Evolutionary conservation across 1,284 basidiomycete species (phyloP).

Genomic region (Athelia psychrophila): DNA sequence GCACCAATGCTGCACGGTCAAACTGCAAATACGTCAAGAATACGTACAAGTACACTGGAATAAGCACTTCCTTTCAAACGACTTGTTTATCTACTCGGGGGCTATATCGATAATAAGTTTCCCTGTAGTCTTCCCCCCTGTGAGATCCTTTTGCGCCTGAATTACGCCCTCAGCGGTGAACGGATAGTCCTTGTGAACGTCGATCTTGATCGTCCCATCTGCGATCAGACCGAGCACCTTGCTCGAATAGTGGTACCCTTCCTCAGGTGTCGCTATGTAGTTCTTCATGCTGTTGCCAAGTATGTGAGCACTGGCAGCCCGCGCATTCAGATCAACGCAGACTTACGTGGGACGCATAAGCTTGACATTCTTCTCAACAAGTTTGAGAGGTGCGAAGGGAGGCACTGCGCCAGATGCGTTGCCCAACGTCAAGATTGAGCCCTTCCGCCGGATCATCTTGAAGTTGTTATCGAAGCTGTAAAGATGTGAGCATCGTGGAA

Average conservation of each 20-base stretch:
- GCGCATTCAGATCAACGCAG: not conserved
- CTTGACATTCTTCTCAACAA: conserved; percentile 83
- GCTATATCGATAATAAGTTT: conserved; percentile 77
- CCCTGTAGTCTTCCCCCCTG: conserved; percentile 75
- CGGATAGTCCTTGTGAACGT: conserved; percentile 76
- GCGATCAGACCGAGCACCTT: conserved; percentile 68
- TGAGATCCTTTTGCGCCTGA: conserved; percentile 80
- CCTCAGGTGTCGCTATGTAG: conserved; percentile 72
- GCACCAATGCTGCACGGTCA: too few species aligned
- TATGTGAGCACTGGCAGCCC: not conserved
- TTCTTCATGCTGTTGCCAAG: conserved; percentile 46
- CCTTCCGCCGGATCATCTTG: conserved; percentile 76
- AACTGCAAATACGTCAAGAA: too few species aligned
- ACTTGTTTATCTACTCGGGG: not conserved
- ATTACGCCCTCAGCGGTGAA: conserved; percentile 82
- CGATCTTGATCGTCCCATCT: conserved; percentile 64
- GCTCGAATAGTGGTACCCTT: conserved; percentile 62
- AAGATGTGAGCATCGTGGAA: not conserved
- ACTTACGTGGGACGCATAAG: conserved; percentile 73
- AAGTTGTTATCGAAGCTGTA: conserved; percentile 81
- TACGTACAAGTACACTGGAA: too few species aligned
- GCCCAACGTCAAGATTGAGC: conserved; percentile 86
- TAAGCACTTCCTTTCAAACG: too few species aligned
- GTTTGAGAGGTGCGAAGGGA: conserved; percentile 72
- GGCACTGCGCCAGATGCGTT: conserved; percentile 85